Conservation (phyloP, 2,329 filamentous ascomycete genomes). For the Diaporthe australafricana region DNA sequence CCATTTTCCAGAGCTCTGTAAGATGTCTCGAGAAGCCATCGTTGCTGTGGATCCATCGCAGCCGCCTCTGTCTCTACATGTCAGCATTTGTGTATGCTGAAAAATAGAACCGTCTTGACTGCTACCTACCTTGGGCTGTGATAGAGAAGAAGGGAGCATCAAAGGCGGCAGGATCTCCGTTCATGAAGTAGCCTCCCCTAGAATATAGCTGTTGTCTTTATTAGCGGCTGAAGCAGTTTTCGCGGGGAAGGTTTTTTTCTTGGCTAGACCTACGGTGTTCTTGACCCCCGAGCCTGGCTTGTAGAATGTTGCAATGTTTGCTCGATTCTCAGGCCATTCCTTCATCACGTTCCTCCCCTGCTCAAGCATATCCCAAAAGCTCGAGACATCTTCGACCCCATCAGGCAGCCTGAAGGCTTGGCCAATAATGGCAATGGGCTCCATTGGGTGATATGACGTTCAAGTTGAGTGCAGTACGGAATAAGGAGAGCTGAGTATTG, state of each 20-base stretch:
- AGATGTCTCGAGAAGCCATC: conserved; percentile 15
- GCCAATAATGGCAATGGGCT: conserved; percentile 49
- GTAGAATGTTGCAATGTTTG: conserved; percentile 12
- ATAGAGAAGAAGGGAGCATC: conserved; percentile 55
- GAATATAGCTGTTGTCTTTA: neutral
- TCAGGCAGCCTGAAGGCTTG: conserved; percentile 53
- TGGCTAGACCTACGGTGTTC: neutral
- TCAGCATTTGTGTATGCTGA: neutral
- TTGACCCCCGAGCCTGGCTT: neutral
- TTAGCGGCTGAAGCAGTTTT: neutral
- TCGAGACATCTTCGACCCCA: conserved; percentile 44
- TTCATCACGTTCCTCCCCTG: conserved; percentile 47
- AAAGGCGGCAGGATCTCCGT: conserved; percentile 48
- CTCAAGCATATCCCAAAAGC: conserved; percentile 49
- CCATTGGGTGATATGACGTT: neutral
- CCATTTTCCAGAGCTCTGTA: conserved; percentile 35
- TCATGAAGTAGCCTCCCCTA: conserved; percentile 46
- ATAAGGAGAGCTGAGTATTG: neutral
- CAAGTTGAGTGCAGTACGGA: neutral
- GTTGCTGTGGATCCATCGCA: conserved; percentile 33
- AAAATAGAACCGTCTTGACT: neutral
- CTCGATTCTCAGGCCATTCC: conserved; percentile 46
- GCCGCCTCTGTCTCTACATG: neutral
- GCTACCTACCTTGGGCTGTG: conserved; percentile 23
- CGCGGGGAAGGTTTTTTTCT: neutral